phyloP scores from a whole-genome alignment of 345 rosid genomes.

The Brassica carinata region DNA sequence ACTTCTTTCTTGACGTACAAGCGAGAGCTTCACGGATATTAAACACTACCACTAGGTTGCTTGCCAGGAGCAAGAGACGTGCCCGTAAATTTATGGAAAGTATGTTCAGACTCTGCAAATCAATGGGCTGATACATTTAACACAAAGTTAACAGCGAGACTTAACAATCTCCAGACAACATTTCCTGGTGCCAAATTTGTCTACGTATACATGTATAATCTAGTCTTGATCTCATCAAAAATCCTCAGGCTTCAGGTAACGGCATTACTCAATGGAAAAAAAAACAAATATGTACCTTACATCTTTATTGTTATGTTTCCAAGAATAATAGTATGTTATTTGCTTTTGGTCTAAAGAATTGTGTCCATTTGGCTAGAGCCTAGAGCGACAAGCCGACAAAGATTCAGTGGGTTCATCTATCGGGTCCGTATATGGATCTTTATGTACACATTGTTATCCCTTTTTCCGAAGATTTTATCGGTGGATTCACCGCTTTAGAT shows the following conservation, averaged over 20 bases:
- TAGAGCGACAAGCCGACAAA: background rate
- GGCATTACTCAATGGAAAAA: too few relatives aligned
- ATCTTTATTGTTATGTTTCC: background rate
- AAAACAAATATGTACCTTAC: too few relatives aligned
- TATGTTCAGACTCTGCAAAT: conserved; percentile 32
- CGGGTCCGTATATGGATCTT: background rate
- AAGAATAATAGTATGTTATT: background rate
- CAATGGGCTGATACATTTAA: conserved; percentile 13
- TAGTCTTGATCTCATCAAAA: conserved; percentile 6
- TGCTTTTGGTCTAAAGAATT: background rate
- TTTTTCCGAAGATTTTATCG: too few relatives aligned
- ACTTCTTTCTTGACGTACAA: conserved; percentile 22
- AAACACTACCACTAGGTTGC: conserved; percentile 33
- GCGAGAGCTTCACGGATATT: background rate
- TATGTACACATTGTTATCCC: too few relatives aligned
- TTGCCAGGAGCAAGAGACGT: conserved; percentile 16
- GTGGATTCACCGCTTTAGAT: too few relatives aligned
- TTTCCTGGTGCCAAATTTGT: conserved; percentile 35
- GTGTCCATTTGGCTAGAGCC: background rate
- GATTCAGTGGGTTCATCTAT: background rate
- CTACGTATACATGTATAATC: conserved; percentile 23
- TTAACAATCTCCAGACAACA: conserved; percentile 33
- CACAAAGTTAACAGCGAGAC: background rate
- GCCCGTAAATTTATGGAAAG: conserved; percentile 2
- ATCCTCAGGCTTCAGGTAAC: conserved; percentile 47